Conservation (phyloP, 345 rosid genomes). For the rapeseed (Brassica napus) region DNA sequence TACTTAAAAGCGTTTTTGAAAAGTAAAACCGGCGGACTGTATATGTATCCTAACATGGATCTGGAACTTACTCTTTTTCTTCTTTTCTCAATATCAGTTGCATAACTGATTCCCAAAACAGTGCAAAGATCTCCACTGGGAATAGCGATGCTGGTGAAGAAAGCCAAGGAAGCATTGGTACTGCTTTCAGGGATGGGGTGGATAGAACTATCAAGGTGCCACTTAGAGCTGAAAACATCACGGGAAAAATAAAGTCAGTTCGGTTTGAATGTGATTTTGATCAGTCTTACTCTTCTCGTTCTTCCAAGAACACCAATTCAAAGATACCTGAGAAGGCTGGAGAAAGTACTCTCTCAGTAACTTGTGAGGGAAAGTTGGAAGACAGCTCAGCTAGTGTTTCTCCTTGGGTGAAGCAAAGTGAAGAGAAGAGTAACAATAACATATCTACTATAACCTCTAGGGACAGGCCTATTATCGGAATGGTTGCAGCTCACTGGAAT, state of each 20-base stretch:
- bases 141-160: constrained; percentile 44
- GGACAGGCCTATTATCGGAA: constrained; percentile 92
- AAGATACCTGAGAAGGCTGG: constrained; percentile 38
- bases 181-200: constrained; percentile 32
- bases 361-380: constrained; percentile 17
- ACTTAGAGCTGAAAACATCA: constrained; percentile 41
- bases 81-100: constrained; percentile 44
- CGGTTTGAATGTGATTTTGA: constrained; percentile 57
- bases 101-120: constrained; percentile 43
- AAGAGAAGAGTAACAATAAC: constrained; percentile 30
- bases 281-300: constrained; percentile 42
- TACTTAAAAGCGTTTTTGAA: background rate
- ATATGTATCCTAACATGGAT: background rate
- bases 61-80: background rate
- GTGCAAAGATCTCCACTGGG: constrained; percentile 41
- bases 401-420: constrained; percentile 53
- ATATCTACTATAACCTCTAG: constrained; percentile 47
- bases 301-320: constrained; percentile 39
- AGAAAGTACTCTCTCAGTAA: constrained; percentile 34
- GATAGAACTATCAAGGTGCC: constrained; percentile 11
- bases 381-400: constrained; percentile 48
- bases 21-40: background rate
- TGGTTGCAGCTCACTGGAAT: constrained; percentile 92
- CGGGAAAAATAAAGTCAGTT: constrained; percentile 54
- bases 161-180: constrained; percentile 37